Evolutionary conservation across 441 rosid genomes (phyloP).

Genomic region (Theobroma grandiflorum): DNA sequence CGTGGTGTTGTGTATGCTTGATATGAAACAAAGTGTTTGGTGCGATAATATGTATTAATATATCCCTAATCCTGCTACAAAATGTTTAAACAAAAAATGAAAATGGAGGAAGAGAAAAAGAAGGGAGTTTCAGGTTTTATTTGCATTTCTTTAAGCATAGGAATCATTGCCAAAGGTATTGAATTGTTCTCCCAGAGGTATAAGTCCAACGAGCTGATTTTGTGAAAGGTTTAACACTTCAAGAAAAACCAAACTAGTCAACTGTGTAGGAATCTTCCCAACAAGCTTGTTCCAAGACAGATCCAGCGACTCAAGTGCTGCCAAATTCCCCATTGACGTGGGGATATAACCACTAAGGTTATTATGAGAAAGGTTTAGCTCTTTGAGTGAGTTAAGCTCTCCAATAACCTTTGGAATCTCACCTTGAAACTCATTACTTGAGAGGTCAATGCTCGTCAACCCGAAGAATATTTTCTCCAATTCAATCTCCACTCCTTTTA

Average conservation of each 20-base stretch:
- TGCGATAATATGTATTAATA: too few relatives aligned
- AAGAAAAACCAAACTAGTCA: slow-evolving; percentile 33
- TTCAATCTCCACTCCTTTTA: slow-evolving; percentile 21
- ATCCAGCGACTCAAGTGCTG: not conserved
- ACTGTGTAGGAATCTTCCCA: slow-evolving; percentile 34
- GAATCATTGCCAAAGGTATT: slow-evolving; percentile 19
- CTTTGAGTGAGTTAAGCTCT: slow-evolving; percentile 23
- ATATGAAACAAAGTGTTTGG: too few relatives aligned
- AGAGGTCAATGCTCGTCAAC: slow-evolving; percentile 38
- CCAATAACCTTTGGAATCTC: slow-evolving; percentile 33
- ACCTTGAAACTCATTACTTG: slow-evolving; percentile 33
- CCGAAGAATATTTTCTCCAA: slow-evolving; percentile 20
- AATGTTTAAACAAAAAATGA: too few relatives aligned
- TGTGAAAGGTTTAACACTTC: slow-evolving; percentile 23
- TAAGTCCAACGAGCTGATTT: slow-evolving; percentile 33
- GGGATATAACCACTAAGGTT: slow-evolving; percentile 32
- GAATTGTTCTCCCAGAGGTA: slow-evolving; percentile 24
- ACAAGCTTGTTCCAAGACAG: slow-evolving; percentile 4
- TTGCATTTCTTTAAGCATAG: not conserved
- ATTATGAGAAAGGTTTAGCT: slow-evolving; percentile 41
- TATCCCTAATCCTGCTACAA: too few relatives aligned
- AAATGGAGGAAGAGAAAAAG: too few relatives aligned
- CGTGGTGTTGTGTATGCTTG: too few relatives aligned
- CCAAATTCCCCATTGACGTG: slow-evolving; percentile 27
- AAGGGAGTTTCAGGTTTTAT: too few relatives aligned